phyloP scores from a whole-genome alignment of 371 early-diverging fungal species.

The Syncephalastrum contaminatum region DNA sequence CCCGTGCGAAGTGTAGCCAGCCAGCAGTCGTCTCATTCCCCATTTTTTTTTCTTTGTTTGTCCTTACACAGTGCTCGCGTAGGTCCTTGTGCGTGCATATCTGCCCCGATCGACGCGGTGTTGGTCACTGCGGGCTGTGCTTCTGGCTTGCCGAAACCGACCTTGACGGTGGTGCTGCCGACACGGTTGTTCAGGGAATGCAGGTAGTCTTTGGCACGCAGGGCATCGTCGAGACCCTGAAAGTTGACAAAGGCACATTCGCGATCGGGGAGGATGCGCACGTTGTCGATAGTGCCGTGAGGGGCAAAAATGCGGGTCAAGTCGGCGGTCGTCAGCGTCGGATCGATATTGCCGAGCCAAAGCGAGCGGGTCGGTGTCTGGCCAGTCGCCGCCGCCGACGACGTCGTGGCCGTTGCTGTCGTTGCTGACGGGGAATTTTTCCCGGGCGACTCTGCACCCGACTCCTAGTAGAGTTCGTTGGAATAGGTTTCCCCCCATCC shows the following conservation, averaged over 20 bases:
- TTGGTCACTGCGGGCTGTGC: constrained; percentile 19
- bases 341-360: constrained; percentile 93
- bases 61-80: constrained; percentile 48
- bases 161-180: constrained; percentile 35
- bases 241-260: constrained; percentile 54
- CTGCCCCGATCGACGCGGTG: constrained; percentile 49
- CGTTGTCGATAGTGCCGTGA: constrained; percentile 89
- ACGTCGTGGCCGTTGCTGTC: constrained; percentile 7
- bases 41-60: background rate
- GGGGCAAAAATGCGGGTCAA: constrained; percentile 77
- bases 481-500: no score
- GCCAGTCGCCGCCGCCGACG: constrained; percentile 13
- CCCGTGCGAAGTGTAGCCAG: background rate
- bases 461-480: no score
- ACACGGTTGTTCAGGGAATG: constrained; percentile 20
- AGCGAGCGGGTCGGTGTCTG: constrained; percentile 79
- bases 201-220: constrained; percentile 35
- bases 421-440: constrained; percentile 1
- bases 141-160: constrained; percentile 92
- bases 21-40: no score
- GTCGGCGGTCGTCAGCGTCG: constrained; percentile 72
- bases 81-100: constrained; percentile 39
- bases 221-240: constrained; percentile 29
- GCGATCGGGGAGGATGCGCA: constrained; percentile 82
- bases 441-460: no score